A percentile compares a stretch with the other conserved stretches of the same genome.
phyloP scores from a whole-genome alignment of 768 basidiomycete species.

The Auricularia sp. region DNA sequence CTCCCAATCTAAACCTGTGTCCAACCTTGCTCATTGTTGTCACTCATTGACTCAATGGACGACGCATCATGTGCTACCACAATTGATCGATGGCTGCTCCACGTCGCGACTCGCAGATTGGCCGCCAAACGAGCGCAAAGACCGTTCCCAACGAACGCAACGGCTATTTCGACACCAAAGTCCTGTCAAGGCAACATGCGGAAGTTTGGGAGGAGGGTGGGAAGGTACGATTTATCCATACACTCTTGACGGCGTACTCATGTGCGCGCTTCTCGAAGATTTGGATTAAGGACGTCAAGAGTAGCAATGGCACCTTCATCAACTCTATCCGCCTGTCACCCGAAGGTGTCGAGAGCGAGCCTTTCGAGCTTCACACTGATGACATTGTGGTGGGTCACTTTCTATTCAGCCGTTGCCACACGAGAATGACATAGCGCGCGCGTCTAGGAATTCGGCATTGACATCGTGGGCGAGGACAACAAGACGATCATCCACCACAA shows the following conservation, averaged over 20 bases:
- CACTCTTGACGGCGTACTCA: neutral
- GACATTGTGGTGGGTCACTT: conserved; percentile 76
- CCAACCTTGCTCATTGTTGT: too few relatives aligned
- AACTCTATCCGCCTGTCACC: conserved; percentile 86
- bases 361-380: conserved; percentile 87
- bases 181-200: conserved; percentile 35
- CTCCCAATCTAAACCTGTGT: too few relatives aligned
- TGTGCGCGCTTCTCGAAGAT: conserved; percentile 41
- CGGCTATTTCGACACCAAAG: conserved; percentile 69
- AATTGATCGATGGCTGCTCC: neutral
- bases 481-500: conserved; percentile 98
- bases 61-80: too few relatives aligned
- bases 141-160: conserved; percentile 85
- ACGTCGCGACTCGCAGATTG: conserved; percentile 46
- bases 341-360: conserved; percentile 85
- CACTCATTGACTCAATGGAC: too few relatives aligned
- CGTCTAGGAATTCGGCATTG: conserved; percentile 91
- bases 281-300: conserved; percentile 97
- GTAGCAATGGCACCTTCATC: conserved; percentile 78
- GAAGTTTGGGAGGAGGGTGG: conserved; percentile 38
- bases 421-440: too few relatives aligned
- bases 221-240: conserved; percentile 22
- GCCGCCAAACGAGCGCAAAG: conserved; percentile 94
- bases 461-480: conserved; percentile 98
- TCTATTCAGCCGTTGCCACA: too few relatives aligned